Evolutionary conservation across 139 green algal genomes (phyloP), one percentile per base, ranked within the genome.

Genomic region (Closterium sp.): DNA sequence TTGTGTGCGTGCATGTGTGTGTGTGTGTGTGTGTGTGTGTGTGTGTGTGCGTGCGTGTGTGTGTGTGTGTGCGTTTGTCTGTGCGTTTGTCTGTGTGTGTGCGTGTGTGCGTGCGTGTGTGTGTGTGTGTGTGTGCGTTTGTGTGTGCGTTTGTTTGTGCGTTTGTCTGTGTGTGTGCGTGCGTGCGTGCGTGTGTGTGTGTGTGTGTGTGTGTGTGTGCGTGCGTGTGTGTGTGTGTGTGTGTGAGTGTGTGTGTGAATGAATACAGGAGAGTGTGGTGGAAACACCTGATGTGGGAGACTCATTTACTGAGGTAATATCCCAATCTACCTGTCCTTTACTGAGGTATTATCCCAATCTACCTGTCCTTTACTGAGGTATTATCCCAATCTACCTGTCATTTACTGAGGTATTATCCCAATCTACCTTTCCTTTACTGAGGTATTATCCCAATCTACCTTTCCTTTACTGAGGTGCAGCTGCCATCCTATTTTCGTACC

Each of bases 221-320:
- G 38, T 4, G 9, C 25, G 36, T 84, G 35, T 16, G 25, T 34
- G 86, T 69, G 38, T 19, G 36, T 19, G 6, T 32, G 86, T 33
- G 38, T 84, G n/a, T 84, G 1, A 7, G 87, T 25, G 33, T 87
- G 8, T 34, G 83, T 86, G 83, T 34, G n/a, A 9, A 33, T 32
- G 5, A 33, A 89, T 3, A 19, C 91, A 93, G 88, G 89, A 93
- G 89, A 90, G 90, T 12, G 89, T 64, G 55, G 66, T 94, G 33
- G 91, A 94, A 91, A 86, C 89, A 7, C 94, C 95, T 19, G 91
- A 96, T 69, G 93, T 98, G 30, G 84, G 33, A 12, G 94, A 97
- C 69, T 96, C 96, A 28, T 93, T 93, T 3, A 36, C 91, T 3
- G 91, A 93, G 36, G 91, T 93, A 81, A 19, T 88, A 34, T 1